Conservation (phyloP, 345 rosid species). For the Adansonia digitata region DNA sequence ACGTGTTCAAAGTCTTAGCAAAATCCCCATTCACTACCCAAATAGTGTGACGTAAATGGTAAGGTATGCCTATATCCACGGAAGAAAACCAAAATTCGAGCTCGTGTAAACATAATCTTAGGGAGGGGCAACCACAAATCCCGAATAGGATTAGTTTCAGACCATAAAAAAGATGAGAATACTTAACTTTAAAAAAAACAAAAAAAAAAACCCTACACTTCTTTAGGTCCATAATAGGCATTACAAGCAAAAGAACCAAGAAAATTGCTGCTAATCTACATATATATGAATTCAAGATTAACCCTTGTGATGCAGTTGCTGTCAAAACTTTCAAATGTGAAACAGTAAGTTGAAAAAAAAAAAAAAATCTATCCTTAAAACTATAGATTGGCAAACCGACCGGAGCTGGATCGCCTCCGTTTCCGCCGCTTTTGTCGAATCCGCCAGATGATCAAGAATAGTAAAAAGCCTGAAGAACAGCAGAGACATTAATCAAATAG, state of each 20-base stretch:
- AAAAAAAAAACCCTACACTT: too few relatives aligned
- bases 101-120: too few relatives aligned
- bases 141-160: too few relatives aligned
- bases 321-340: background rate
- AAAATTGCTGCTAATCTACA: constrained; percentile 7
- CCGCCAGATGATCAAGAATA: constrained; percentile 71
- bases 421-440: constrained; percentile 70
- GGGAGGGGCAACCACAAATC: too few relatives aligned
- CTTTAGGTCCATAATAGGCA: background rate
- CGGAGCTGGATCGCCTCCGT: constrained; percentile 59
- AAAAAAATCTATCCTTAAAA: background rate
- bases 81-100: too few relatives aligned
- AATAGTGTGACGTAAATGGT: too few relatives aligned
- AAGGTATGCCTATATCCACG: too few relatives aligned
- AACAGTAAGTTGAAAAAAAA: background rate
- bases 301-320: background rate
- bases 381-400: constrained; percentile 47
- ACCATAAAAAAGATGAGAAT: too few relatives aligned
- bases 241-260: constrained; percentile 20
- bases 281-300: constrained; percentile 12
- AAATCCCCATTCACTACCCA: too few relatives aligned
- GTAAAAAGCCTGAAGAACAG: constrained; percentile 50
- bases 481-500: constrained; percentile 3
- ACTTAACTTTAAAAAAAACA: too few relatives aligned
- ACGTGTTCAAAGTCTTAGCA: too few relatives aligned